Evolutionary conservation across 768 basidiomycete genomes (phyloP), one percentile per base, ranked within the genome.

Genomic region (Pleurotus djamor): DNA sequence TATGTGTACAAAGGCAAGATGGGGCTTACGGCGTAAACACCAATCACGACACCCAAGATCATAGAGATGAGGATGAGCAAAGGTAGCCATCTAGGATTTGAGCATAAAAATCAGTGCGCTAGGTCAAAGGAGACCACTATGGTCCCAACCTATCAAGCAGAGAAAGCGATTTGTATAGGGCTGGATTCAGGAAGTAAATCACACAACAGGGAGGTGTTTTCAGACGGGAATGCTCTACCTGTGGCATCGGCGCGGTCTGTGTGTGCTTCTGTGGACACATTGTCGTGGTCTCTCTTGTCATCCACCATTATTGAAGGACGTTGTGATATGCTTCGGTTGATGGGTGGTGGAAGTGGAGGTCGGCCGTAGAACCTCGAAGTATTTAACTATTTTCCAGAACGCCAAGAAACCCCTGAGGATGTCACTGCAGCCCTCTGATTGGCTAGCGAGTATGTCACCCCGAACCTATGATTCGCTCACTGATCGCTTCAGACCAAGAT

Each of bases 41-140:
- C 91, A 17, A 94, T 84, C 52, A 92, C 68, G 4, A 92, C 85
- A 0, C 91, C 91, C 16, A 87, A 62, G 52, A 93, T 81, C 92
- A 94, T 94, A 32, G 77, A 80, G 0, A 89, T 28, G 2, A 94
- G 75, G 34, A 94, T 86, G 41, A 85, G 74, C 0, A 87, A 81
- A 0, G 88, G 85, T 33, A 91, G 74, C 4, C 87, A 75, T 14
- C 84, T 79, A 64, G 9, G 21, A 28, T 28, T 28, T 34, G 6
- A 33, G 34, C 32, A 32, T 12, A 6, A 28, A 7, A 7, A 32
- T 43, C 21, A 41, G 3, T 32, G n/a, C 8, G 16, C 2, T 16
- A 14, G 13, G 4, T 1, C 12, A 43, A 28, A 28, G 21, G 21
- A 28, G 3, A 28, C 21, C 3, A 28, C 16, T 2, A 28, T 14